phyloP scores from a whole-genome alignment of 495 filamentous ascomycete species.

The Aspergillus nanangensis region DNA sequence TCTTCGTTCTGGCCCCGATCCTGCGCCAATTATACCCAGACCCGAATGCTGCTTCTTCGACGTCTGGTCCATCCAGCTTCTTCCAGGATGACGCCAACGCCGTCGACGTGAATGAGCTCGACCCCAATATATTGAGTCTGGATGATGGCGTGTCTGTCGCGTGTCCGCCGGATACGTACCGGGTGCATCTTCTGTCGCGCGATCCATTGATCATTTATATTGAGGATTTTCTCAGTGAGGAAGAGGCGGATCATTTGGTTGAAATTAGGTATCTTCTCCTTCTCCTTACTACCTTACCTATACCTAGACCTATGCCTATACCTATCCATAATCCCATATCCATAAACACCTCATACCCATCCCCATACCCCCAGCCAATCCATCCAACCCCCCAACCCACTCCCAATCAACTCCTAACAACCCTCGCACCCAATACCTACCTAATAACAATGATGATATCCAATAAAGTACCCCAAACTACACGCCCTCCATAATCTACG shows the following conservation, averaged over 20 bases:
- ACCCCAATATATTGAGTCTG: slow-evolving; percentile 25
- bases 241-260: slow-evolving; percentile 47
- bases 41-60: slow-evolving; percentile 9
- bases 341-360: neutral
- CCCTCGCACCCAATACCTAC: too few species aligned
- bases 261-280: slow-evolving; percentile 38
- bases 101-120: slow-evolving; percentile 11
- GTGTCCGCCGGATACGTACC: too few species aligned
- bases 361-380: neutral
- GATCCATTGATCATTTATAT: slow-evolving; percentile 55
- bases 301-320: slow-evolving; percentile 4
- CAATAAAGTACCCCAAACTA: slow-evolving; percentile 50
- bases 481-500: slow-evolving; percentile 50
- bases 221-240: slow-evolving; percentile 45
- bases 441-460: too few species aligned
- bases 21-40: slow-evolving; percentile 12
- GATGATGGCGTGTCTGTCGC: slow-evolving; percentile 33
- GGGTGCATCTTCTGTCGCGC: slow-evolving; percentile 40
- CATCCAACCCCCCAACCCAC: neutral
- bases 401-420: too few species aligned
- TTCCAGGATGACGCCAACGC: slow-evolving; percentile 6
- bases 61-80: slow-evolving; percentile 7
- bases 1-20: slow-evolving; percentile 27
- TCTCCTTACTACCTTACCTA: neutral
- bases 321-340: neutral